A percentile compares a stretch with the other conserved stretches of the same genome.
phyloP scores from a whole-genome alignment of 2,329 filamentous ascomycete genomes.

The Pseudogymnoascus verrucosus region DNA sequence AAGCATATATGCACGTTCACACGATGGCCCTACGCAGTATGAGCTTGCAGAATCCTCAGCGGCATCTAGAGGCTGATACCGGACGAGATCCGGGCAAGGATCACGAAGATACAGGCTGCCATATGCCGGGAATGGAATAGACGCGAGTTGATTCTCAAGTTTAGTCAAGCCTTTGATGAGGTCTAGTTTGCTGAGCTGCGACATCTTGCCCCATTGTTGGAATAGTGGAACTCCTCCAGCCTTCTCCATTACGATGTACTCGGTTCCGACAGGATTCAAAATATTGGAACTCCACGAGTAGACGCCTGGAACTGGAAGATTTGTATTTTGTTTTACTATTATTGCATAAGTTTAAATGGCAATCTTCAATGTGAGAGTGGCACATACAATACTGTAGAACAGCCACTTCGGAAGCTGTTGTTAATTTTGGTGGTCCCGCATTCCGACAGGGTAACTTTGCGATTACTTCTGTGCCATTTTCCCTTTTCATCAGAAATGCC shows the following conservation, averaged over 20 bases:
- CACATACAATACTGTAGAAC: constrained; percentile 35
- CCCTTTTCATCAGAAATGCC: constrained; percentile 34
- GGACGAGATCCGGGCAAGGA: neutral
- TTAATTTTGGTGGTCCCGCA: constrained; percentile 31
- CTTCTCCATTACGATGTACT: constrained; percentile 35
- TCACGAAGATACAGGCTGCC: neutral
- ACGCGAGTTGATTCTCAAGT: neutral
- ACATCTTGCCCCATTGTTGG: constrained; percentile 17
- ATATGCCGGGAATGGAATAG: neutral
- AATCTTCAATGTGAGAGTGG: neutral
- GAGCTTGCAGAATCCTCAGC: neutral
- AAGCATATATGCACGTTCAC: neutral
- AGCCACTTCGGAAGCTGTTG: constrained; percentile 37
- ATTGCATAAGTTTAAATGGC: neutral
- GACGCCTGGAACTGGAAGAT: constrained; percentile 26
- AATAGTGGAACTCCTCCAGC: constrained; percentile 26
- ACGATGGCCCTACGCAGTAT: neutral
- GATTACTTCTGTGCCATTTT: constrained; percentile 32
- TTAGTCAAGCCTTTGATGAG: constrained; percentile 9
- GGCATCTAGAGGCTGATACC: neutral
- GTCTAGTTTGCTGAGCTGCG: constrained; percentile 14
- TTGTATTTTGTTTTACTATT: constrained; percentile 14
- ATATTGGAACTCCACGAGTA: constrained; percentile 24
- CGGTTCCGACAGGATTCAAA: constrained; percentile 21
- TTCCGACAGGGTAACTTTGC: constrained; percentile 34